A percentile compares a stretch with the other conserved stretches of the same genome.
Conservation (phyloP, 176 grass and related monocot species). For the Eleusine indica region DNA sequence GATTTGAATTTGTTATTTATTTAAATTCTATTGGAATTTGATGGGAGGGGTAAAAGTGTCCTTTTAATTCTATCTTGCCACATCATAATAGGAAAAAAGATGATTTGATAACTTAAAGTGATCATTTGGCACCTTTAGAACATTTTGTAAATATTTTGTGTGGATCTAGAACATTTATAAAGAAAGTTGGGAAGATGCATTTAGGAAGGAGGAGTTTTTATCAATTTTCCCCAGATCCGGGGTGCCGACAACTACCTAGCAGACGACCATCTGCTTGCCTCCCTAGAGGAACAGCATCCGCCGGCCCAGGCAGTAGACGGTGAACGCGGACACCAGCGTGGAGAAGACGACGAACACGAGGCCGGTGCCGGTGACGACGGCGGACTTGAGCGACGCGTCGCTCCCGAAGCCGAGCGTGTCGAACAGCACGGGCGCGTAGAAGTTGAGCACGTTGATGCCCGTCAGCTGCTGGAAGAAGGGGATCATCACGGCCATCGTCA, state of each 20-base stretch:
- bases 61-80: no score
- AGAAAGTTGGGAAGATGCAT: no score
- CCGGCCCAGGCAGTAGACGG: constrained; percentile 47
- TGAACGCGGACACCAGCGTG: constrained; percentile 52
- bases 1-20: no score
- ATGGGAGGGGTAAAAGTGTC: no score
- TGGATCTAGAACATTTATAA: no score
- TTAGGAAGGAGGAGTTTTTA: no score
- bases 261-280: constrained; percentile 54
- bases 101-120: no score
- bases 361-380: constrained; percentile 63
- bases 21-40: no score
- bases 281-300: constrained; percentile 61
- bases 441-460: constrained; percentile 79
- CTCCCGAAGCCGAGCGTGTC: constrained; percentile 58
- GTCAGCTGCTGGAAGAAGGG: constrained; percentile 78
- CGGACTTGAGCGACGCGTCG: constrained; percentile 71
- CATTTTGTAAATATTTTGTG: no score
- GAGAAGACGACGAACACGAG: constrained; percentile 47
- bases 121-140: no score
- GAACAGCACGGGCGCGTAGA: constrained; percentile 79
- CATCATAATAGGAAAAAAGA: no score
- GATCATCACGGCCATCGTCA: constrained; percentile 63
- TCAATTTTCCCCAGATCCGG: not conserved
- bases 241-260: constrained; percentile 52